Evolutionary conservation across 495 filamentous ascomycete genomes (phyloP), one percentile per base, ranked within the genome.

Genomic region (Penicillium macrosclerotiorum): DNA sequence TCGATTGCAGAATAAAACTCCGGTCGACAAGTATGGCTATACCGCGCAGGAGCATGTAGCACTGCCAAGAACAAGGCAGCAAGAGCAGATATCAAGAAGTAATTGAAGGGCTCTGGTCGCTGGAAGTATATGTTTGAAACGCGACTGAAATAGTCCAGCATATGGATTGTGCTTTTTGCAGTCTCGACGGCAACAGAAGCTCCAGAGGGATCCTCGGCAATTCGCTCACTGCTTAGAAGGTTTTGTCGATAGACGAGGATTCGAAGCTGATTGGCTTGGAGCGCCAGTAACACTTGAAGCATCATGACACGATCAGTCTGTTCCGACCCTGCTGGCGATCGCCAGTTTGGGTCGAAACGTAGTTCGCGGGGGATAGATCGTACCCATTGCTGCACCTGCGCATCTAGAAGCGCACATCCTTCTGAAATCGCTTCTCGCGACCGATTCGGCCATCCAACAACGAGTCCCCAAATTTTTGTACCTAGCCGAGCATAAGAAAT

Each of bases 1-100:
- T 90, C 87, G 4, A 92, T 77, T 1, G 86, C 89, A 60, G 83
- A 80, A 62, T 90, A 89, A 56, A 92, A 94, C 59, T 91, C 88
- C 12, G 79, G 76, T 3, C 86, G 76, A 55, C 86, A 88, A n/a
- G 73, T 57, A 7, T 76, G 70, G 47, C 79, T 84, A 61, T 90
- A 94, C 24, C 81, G 76, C 1, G 81, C 69, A 0, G 89, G 88
- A 0, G 87, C 85, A 60, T 94, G 88, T 7, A 83, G 78, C 0
- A 86, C 85, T 0, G 88, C 88, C 0, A 94, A 76, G 54, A 91
- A 90, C 2, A 94, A 64, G 0, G 89, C 87, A 0, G 87, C 83
- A 8, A 94, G 75, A 1, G 88, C 82, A 0, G 85, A 86, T 9
- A 88, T 79, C 22, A 94, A 71, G 50, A 94, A 94, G 59, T 90